Evolutionary conservation across 2,329 filamentous ascomycete species (phyloP).

Genomic region (Fusarium sp.): DNA sequence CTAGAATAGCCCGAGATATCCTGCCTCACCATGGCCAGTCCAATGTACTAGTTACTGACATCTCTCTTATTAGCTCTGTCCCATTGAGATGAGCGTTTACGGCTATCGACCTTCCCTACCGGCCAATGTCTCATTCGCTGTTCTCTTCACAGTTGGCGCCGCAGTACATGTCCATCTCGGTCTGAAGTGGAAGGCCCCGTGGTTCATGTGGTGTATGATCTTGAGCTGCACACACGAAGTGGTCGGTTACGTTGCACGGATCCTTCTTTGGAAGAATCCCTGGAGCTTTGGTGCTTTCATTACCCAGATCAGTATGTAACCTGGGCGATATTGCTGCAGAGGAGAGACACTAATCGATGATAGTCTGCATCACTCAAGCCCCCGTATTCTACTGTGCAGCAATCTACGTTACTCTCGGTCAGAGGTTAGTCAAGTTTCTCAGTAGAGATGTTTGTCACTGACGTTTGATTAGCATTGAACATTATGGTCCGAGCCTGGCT

Average conservation of each 20-base stretch:
- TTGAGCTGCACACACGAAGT: conserved; percentile 63
- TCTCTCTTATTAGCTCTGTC: conserved; percentile 9
- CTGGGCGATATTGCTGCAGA: accelerated
- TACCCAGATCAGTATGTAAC: conserved; percentile 59
- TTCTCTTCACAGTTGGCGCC: conserved; percentile 55
- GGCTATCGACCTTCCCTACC: conserved; percentile 53
- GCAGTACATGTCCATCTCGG: conserved; percentile 52
- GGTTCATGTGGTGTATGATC: conserved; percentile 57
- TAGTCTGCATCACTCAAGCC: conserved; percentile 54
- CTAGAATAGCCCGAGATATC: background rate
- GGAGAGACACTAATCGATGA: accelerated
- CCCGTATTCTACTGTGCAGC: conserved; percentile 51
- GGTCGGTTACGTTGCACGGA: conserved; percentile 65
- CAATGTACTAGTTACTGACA: background rate
- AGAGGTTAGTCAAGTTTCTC: background rate
- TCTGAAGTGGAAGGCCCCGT: conserved; percentile 50
- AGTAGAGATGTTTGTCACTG: background rate
- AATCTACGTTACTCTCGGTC: conserved; percentile 41
- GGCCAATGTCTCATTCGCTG: conserved; percentile 52
- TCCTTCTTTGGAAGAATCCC: conserved; percentile 62
- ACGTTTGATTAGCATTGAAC: conserved; percentile 42
- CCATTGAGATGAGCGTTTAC: conserved; percentile 52
- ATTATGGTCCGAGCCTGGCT: conserved; percentile 44
- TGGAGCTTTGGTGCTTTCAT: conserved; percentile 65
- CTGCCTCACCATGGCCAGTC: background rate